Evolutionary conservation across 116 monocot species (phyloP), one percentile per base, ranked within the genome.

Genomic region (Cymodocea nodosa): DNA sequence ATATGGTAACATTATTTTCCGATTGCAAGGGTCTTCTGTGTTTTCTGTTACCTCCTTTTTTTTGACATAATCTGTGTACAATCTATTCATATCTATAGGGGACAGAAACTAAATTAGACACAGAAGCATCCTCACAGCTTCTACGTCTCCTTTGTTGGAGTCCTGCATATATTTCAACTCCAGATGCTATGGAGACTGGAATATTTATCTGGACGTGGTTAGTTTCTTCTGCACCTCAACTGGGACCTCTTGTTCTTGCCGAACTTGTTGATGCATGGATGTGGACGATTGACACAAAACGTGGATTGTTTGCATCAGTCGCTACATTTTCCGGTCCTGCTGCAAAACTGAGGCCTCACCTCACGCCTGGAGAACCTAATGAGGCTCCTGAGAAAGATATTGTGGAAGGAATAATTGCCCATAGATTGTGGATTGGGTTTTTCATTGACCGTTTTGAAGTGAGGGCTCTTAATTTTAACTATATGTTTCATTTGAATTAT

Each of bases 161-260:
- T 75, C 97, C 97, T 78, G 97, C 97, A 62, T 98, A 98, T 63
- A 91, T 98, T 77, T 85, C 79, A 53, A 91, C 92, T 50, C 84
- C 97, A 16, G 97, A 97, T 74, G 91, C 85, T 68, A 88, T 97
- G 97, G 88, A 97, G 60, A 97, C 97, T 74, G 97, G 97, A 22
- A 83, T 98, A 63, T 98, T 85, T 86, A 84, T 98, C 34, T 98
- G 97, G 97, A 98, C 92, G 64, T 98, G 97, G 97, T 82, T 98
- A 40, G 92, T 98, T 61, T 86, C 97, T 48, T 79, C 97, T 63
- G 97, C 88, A 23, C 97, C 97, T 62, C 76, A 82, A 16, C 69
- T 98, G 59, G 98, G 98, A 3, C 74, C 98, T 49, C 89, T 86
- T 69, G 84, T 98, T 18, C 89, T 98, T 52, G 88, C 98, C 23